Evolutionary conservation across 1,284 basidiomycete species (phyloP).

Genomic region (Salmacisia buchloeana): DNA sequence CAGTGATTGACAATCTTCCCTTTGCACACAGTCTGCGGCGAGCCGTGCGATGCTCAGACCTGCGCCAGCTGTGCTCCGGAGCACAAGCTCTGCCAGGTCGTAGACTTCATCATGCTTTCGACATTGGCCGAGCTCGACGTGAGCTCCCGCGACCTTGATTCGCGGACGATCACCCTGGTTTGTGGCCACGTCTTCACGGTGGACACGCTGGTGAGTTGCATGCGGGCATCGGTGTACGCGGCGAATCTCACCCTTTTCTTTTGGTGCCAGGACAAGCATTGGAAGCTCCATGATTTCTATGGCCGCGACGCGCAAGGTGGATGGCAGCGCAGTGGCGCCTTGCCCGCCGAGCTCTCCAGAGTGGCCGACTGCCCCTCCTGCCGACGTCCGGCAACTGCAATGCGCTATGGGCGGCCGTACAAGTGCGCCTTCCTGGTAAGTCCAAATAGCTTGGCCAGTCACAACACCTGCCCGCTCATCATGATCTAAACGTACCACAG

Average conservation of each 20-base stretch:
- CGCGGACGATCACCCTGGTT: constrained; percentile 61
- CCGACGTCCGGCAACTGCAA: constrained; percentile 56
- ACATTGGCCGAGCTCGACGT: constrained; percentile 57
- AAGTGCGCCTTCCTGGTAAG: constrained; percentile 64
- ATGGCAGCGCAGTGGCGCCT: constrained; percentile 55
- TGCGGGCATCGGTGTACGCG: no score
- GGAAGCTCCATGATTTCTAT: constrained; percentile 55
- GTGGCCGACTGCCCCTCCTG: constrained; percentile 61
- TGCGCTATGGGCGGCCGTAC: constrained; percentile 60
- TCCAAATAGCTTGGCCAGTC: constrained; percentile 61
- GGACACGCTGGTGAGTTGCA: constrained; percentile 58
- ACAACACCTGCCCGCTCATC: constrained; percentile 18
- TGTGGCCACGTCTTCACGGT: constrained; percentile 68
- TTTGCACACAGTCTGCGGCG: constrained; percentile 60
- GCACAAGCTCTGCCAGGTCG: constrained; percentile 54
- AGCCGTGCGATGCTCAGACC: constrained; percentile 60
- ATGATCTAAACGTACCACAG: background rate
- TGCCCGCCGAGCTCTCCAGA: constrained; percentile 54
- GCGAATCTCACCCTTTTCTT: no score
- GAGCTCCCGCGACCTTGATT: constrained; percentile 54
- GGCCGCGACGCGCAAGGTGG: constrained; percentile 41
- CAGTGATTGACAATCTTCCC: background rate
- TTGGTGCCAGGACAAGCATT: background rate
- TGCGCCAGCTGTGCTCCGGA: constrained; percentile 58
- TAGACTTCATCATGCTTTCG: constrained; percentile 61